A percentile compares a stretch with the other conserved stretches of the same genome.
phyloP scores from a whole-genome alignment of 257 asterid genomes.

The Oldenlandia corymbosa region DNA sequence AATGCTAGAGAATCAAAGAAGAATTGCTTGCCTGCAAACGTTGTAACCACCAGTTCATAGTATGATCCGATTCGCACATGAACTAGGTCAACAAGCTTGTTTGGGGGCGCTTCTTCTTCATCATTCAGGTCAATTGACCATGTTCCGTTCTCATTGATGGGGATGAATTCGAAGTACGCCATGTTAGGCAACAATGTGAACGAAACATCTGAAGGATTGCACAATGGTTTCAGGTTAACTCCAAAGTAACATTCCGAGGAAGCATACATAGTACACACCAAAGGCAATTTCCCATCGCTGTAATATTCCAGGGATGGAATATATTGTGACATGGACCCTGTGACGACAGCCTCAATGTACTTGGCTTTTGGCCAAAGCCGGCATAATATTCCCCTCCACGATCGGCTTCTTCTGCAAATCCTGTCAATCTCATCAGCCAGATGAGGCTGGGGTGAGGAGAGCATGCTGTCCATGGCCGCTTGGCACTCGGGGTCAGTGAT shows the following conservation, averaged over 20 bases:
- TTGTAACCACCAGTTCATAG: slow-evolving; percentile 69
- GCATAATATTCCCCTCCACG: slow-evolving; percentile 72
- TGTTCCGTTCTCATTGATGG: slow-evolving; percentile 47
- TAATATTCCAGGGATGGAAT: slow-evolving; percentile 54
- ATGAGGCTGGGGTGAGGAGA: slow-evolving; percentile 35
- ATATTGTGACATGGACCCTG: slow-evolving; percentile 80
- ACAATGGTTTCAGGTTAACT: slow-evolving; percentile 55
- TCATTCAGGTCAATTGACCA: slow-evolving; percentile 41
- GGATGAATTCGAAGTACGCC: slow-evolving; percentile 67
- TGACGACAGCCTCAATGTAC: slow-evolving; percentile 76
- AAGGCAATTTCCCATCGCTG: slow-evolving; percentile 51
- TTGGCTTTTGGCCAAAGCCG: slow-evolving; percentile 67
- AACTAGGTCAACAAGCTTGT: slow-evolving; percentile 54
- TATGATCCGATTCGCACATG: slow-evolving; percentile 51
- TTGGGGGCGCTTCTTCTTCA: slow-evolving; percentile 32
- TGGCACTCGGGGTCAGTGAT: slow-evolving; percentile 47
- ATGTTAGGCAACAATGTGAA: slow-evolving; percentile 70
- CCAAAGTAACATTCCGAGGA: slow-evolving; percentile 74
- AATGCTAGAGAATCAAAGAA: neutral
- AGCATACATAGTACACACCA: slow-evolving; percentile 71
- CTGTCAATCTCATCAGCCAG: slow-evolving; percentile 54
- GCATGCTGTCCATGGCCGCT: slow-evolving; percentile 32
- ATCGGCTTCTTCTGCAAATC: slow-evolving; percentile 34
- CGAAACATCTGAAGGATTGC: slow-evolving; percentile 53
- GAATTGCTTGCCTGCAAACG: slow-evolving; percentile 52